phyloP scores from a whole-genome alignment of 768 basidiomycete genomes.

The Termitomyces sp. region DNA sequence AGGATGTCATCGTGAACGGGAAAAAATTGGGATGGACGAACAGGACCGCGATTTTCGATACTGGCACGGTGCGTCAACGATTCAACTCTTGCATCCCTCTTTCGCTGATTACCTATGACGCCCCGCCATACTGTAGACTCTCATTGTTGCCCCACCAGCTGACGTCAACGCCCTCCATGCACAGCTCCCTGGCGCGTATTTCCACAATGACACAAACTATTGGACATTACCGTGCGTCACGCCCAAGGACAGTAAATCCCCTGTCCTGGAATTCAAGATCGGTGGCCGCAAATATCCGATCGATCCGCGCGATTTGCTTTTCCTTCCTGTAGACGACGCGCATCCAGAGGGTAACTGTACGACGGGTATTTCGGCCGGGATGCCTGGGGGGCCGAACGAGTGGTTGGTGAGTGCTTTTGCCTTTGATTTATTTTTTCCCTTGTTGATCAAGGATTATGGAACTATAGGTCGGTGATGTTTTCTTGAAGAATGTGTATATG shows the following conservation, averaged over 20 bases:
- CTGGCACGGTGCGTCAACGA: conserved; percentile 25
- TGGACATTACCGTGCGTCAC: conserved; percentile 58
- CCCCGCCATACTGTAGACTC: conserved; percentile 10
- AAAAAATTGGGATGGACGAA: conserved; percentile 29
- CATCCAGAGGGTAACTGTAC: conserved; percentile 48
- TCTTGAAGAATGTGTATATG: conserved; percentile 36
- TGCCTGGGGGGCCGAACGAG: conserved; percentile 39
- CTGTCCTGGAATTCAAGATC: conserved; percentile 46
- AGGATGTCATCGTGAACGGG: conserved; percentile 43
- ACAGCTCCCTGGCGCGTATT: conserved; percentile 48
- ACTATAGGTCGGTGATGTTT: conserved; percentile 31
- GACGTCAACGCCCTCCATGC: conserved; percentile 54
- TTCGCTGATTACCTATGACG: neutral
- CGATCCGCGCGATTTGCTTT: conserved; percentile 50
- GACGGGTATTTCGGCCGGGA: conserved; percentile 54
- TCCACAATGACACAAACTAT: conserved; percentile 31
- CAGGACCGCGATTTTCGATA: conserved; percentile 53
- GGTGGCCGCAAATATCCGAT: conserved; percentile 55
- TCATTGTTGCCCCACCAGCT: conserved; percentile 13
- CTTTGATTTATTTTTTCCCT: neutral
- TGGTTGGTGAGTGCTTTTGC: conserved; percentile 29
- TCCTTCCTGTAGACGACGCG: conserved; percentile 41
- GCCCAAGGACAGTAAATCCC: conserved; percentile 36
- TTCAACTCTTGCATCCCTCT: neutral
- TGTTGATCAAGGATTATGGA: neutral